A percentile compares a stretch with the other conserved stretches of the same genome.
Evolutionary conservation across 75 land plant genomes (phyloP).

Genomic region (Ceratopteris richardii): DNA sequence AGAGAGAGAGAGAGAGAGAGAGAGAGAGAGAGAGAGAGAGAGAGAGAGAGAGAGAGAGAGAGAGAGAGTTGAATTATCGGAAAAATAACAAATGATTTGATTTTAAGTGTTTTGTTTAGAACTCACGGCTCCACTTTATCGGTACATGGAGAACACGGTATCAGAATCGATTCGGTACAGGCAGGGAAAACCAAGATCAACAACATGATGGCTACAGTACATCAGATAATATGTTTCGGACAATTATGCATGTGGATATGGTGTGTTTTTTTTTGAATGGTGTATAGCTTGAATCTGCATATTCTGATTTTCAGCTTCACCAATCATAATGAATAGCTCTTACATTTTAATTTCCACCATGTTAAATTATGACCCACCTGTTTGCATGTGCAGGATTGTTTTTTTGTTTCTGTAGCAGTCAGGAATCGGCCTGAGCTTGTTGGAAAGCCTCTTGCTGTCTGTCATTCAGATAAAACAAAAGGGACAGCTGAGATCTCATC

Average conservation of each 20-base stretch:
- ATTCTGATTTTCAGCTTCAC: no score
- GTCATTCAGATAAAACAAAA: conserved; percentile 81
- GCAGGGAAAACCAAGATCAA: conserved; percentile 12
- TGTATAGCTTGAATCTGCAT: background rate
- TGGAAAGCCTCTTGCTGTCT: conserved; percentile 90
- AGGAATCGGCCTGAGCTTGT: conserved; percentile 61
- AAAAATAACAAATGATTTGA: no score
- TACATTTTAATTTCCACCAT: no score
- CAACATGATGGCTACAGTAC: background rate
- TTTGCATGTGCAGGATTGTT: conserved; percentile 59
- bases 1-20: no score
- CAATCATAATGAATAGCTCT: no score
- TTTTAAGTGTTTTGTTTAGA: conserved; percentile 32
- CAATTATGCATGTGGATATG: conserved; percentile 88
- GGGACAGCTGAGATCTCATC: conserved; percentile 99
- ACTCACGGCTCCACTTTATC: conserved; percentile 92
- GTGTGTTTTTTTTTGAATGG: no score
- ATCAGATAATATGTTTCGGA: background rate
- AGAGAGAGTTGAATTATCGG: no score
- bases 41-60: no score
- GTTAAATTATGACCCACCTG: no score
- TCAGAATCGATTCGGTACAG: conserved; percentile 42
- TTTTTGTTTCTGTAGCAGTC: conserved; percentile 86
- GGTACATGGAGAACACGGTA: conserved; percentile 98
- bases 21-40: no score